Percentiles rank a stretch among this genome's conserved stretches.
Evolutionary conservation across 139 green algal species (phyloP).

Genomic region (Edaphochlamys debaryana): DNA sequence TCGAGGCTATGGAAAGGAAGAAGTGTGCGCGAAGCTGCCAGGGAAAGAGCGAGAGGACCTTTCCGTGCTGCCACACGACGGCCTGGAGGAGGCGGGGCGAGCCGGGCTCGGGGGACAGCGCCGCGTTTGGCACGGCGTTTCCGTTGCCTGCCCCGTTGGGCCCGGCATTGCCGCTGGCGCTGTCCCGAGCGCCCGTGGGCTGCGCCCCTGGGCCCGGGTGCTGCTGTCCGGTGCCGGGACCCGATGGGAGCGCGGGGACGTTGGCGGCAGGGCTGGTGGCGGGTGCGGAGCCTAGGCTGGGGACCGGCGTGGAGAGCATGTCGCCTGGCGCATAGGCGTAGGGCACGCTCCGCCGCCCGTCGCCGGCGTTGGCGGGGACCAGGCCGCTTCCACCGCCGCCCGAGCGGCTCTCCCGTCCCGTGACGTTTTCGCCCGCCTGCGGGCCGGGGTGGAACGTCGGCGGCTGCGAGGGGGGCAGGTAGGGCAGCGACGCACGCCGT

Average conservation of each 20-base stretch:
- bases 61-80: slow-evolving; percentile 28
- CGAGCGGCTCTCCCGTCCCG: neutral
- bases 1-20: slow-evolving; percentile 36
- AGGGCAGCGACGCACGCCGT: too few relatives aligned
- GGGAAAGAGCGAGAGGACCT: slow-evolving; percentile 38
- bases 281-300: neutral
- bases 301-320: slow-evolving; percentile 15
- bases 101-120: neutral
- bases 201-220: neutral
- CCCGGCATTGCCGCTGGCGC: neutral
- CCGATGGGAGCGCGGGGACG: neutral
- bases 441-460: too few relatives aligned
- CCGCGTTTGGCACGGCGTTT: too few relatives aligned
- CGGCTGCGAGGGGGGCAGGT: too few relatives aligned
- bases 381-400: neutral
- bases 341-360: neutral
- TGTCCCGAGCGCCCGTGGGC: neutral
- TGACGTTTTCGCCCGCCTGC: neutral
- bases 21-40: slow-evolving; percentile 41
- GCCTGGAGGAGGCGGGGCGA: slow-evolving; percentile 31
- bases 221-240: neutral
- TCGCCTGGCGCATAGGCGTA: slow-evolving; percentile 32
- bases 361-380: neutral
- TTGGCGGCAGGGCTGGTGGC: neutral
- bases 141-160: too few relatives aligned